These are phyloP conservation scores for Nothophytophthora sp. DNA, from an alignment of 352 stramenopile species.

Conservation along the genomic window DNA sequence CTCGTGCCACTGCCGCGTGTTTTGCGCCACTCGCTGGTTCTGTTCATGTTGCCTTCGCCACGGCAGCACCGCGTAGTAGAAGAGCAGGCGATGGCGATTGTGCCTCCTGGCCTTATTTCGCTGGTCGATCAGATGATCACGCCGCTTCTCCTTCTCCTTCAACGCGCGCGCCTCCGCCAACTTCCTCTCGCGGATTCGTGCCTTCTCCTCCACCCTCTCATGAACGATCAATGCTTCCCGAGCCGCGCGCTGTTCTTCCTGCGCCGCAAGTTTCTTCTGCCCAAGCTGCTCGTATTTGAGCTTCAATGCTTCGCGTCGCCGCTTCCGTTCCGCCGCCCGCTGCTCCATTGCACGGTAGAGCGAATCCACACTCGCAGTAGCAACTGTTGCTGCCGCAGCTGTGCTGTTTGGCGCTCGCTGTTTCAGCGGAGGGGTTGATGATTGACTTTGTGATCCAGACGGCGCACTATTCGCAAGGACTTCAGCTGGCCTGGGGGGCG, in stretches of 20 bases:
- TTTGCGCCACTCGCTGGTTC: slow-evolving; percentile 28
- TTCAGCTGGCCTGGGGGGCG: too few species aligned
- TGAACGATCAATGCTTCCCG: slow-evolving; percentile 37
- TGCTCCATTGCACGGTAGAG: slow-evolving; percentile 60
- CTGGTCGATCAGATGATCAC: slow-evolving; percentile 32
- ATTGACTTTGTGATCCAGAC: too few species aligned
- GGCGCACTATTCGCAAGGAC: too few species aligned
- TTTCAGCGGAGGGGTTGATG: too few species aligned
- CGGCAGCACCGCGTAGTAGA: slow-evolving; percentile 49
- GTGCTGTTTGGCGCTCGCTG: too few species aligned
- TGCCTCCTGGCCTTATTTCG: slow-evolving; percentile 24
- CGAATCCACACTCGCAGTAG: slow-evolving; percentile 17
- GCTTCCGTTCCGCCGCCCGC: slow-evolving; percentile 52
- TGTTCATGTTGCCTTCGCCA: slow-evolving; percentile 35
- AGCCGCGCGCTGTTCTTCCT: slow-evolving; percentile 41
- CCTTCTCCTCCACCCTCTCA: slow-evolving; percentile 41
- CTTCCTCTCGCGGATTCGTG: slow-evolving; percentile 41
- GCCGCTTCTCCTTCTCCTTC: slow-evolving; percentile 33
- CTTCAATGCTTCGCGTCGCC: slow-evolving; percentile 51
- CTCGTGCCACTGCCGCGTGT: slow-evolving; percentile 43
- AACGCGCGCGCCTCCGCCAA: slow-evolving; percentile 27
- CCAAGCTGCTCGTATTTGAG: slow-evolving; percentile 54
- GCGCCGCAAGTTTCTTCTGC: slow-evolving; percentile 42
- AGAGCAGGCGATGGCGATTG: slow-evolving; percentile 41
- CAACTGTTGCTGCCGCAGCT: background rate